These are phyloP conservation scores for Sutorius eximius DNA, from an alignment of 1,284 basidiomycete species.

Conservation along the genomic window DNA sequence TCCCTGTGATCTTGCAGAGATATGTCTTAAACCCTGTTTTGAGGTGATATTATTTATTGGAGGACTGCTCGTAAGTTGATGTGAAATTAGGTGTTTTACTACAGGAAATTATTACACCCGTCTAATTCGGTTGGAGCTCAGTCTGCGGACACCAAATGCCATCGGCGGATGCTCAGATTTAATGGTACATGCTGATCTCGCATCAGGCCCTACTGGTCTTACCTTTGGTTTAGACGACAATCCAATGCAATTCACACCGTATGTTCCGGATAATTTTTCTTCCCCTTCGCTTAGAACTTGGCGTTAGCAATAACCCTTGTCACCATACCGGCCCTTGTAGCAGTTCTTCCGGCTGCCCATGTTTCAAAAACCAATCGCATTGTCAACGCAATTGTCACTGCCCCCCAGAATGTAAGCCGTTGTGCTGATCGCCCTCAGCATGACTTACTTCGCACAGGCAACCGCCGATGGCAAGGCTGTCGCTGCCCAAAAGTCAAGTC, in stretches of 20 bases:
- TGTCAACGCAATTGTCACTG: slow-evolving; percentile 45
- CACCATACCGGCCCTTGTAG: slow-evolving; percentile 43
- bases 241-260: slow-evolving; percentile 40
- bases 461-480: slow-evolving; percentile 43
- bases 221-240: slow-evolving; percentile 30
- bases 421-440: neutral
- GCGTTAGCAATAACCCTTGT: slow-evolving; percentile 38
- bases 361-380: slow-evolving; percentile 35
- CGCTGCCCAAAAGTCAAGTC: slow-evolving; percentile 32
- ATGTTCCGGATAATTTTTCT: slow-evolving; percentile 3
- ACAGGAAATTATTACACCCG: slow-evolving; percentile 23
- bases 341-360: slow-evolving; percentile 33
- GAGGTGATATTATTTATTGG: slow-evolving; percentile 33
- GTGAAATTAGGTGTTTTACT: slow-evolving; percentile 29
- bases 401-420: slow-evolving; percentile 35
- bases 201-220: neutral
- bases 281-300: neutral
- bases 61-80: neutral
- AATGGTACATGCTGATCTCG: slow-evolving; percentile 15
- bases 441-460: slow-evolving; percentile 27
- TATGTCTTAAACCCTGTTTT: slow-evolving; percentile 41
- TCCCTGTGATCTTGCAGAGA: slow-evolving; percentile 41
- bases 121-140: neutral
- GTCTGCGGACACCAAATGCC: slow-evolving; percentile 1
- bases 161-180: slow-evolving; percentile 21